phyloP scores from a whole-genome alignment of 192 early-diverging fungal species.

The Helicostylum pulchrum region DNA sequence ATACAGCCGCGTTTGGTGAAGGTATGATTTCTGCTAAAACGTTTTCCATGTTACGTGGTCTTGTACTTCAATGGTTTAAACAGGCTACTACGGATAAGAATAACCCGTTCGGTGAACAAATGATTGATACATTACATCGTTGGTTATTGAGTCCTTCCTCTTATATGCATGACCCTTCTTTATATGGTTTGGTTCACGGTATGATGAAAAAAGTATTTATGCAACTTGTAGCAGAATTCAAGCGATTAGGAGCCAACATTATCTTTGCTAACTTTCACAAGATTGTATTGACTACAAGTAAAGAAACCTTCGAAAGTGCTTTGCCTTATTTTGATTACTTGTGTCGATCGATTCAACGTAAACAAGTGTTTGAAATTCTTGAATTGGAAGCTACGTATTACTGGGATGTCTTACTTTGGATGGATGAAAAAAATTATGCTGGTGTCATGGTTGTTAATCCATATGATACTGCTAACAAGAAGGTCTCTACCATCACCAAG shows the following conservation, averaged over 20 bases:
- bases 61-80: constrained; percentile 80
- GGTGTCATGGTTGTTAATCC: constrained; percentile 41
- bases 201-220: constrained; percentile 90
- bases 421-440: constrained; percentile 88
- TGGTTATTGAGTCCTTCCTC: constrained; percentile 82
- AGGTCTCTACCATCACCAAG: constrained; percentile 53
- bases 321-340: constrained; percentile 74
- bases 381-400: constrained; percentile 65
- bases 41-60: constrained; percentile 71
- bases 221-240: constrained; percentile 80
- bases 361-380: constrained; percentile 74
- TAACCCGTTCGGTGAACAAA: constrained; percentile 59
- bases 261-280: constrained; percentile 81
- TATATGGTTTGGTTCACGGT: constrained; percentile 74
- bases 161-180: constrained; percentile 79
- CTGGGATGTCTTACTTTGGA: constrained; percentile 88
- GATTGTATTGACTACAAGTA: constrained; percentile 78
- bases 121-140: constrained; percentile 83
- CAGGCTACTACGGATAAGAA: constrained; percentile 55
- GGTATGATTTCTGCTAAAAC: constrained; percentile 48
- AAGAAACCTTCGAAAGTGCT: constrained; percentile 69
- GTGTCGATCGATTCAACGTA: constrained; percentile 60
- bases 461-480: constrained; percentile 3
- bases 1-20: constrained; percentile 36
- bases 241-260: constrained; percentile 69